These are phyloP conservation scores for Phytophthora citricola DNA, from an alignment of 352 stramenopile genomes.

Conservation along the genomic window DNA sequence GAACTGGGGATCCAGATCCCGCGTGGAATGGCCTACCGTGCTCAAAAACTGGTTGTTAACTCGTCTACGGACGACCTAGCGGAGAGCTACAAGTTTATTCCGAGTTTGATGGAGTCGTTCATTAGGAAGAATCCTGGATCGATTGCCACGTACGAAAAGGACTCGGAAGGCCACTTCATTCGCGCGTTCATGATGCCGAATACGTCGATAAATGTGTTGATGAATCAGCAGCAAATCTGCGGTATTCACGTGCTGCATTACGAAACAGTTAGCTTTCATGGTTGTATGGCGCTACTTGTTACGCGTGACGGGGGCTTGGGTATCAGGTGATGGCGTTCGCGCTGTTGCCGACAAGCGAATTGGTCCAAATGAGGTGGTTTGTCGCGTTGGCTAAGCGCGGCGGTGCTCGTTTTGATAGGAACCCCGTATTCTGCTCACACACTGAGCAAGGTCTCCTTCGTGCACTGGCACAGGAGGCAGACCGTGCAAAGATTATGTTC, in stretches of 20 bases:
- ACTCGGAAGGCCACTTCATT: slow-evolving; percentile 68
- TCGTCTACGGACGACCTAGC: slow-evolving; percentile 78
- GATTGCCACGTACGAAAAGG: slow-evolving; percentile 66
- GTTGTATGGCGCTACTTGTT: slow-evolving; percentile 65
- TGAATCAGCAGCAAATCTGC: slow-evolving; percentile 69
- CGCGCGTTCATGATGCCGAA: slow-evolving; percentile 78
- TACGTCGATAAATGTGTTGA: slow-evolving; percentile 49
- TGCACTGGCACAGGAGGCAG: slow-evolving; percentile 58
- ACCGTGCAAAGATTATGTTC: slow-evolving; percentile 71
- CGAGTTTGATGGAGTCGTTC: slow-evolving; percentile 75
- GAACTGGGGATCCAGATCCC: slow-evolving; percentile 74
- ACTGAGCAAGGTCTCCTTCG: slow-evolving; percentile 65
- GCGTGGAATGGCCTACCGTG: slow-evolving; percentile 75
- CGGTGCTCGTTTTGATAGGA: slow-evolving; percentile 56
- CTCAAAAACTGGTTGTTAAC: slow-evolving; percentile 68
- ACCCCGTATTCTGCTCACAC: slow-evolving; percentile 66
- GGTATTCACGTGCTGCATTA: slow-evolving; percentile 81
- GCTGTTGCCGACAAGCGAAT: slow-evolving; percentile 65
- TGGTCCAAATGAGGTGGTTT: slow-evolving; percentile 84
- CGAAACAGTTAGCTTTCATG: slow-evolving; percentile 73
- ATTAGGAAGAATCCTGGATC: slow-evolving; percentile 76
- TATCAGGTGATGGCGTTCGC: slow-evolving; percentile 77
- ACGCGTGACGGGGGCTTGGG: slow-evolving; percentile 71
- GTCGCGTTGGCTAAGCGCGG: slow-evolving; percentile 57
- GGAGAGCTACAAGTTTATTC: slow-evolving; percentile 87